Evolutionary conservation across 495 filamentous ascomycete species (phyloP).

Genomic region (Daldinia concentrica): DNA sequence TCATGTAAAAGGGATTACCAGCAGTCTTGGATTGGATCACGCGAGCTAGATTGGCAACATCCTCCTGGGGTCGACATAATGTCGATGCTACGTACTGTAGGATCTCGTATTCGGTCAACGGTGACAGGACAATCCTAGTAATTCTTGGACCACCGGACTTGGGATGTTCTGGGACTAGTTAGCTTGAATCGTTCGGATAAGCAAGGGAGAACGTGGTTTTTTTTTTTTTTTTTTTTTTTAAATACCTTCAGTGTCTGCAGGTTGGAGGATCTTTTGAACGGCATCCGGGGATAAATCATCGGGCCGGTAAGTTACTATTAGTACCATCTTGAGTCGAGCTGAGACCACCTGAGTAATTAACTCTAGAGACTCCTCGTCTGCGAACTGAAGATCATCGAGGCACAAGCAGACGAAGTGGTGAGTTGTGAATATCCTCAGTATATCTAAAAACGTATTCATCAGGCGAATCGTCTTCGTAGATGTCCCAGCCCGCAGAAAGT

Average conservation of each 20-base stretch:
- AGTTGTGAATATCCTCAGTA: slow-evolving; percentile 78
- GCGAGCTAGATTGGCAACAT: slow-evolving; percentile 70
- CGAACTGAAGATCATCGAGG: slow-evolving; percentile 86
- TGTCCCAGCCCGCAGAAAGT: slow-evolving; percentile 74
- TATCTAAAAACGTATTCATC: slow-evolving; percentile 84
- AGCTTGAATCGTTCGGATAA: slow-evolving; percentile 40
- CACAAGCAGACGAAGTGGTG: slow-evolving; percentile 84
- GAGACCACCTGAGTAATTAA: slow-evolving; percentile 77
- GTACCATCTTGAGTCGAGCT: slow-evolving; percentile 76
- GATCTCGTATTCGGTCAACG: slow-evolving; percentile 78
- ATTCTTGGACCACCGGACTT: slow-evolving; percentile 57
- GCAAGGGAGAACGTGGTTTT: background rate
- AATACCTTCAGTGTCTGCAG: slow-evolving; percentile 59
- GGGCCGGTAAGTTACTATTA: slow-evolving; percentile 73
- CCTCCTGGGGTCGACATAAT: slow-evolving; percentile 67
- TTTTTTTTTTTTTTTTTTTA: no score
- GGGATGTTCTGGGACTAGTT: slow-evolving; percentile 53
- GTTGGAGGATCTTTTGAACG: slow-evolving; percentile 57
- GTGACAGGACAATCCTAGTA: slow-evolving; percentile 71
- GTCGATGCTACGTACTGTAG: slow-evolving; percentile 79
- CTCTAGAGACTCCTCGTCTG: slow-evolving; percentile 85
- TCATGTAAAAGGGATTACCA: slow-evolving; percentile 88
- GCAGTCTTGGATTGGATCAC: slow-evolving; percentile 83
- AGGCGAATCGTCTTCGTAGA: slow-evolving; percentile 79
- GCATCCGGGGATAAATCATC: slow-evolving; percentile 60